Base-by-base conservation (phyloP, 192 early-diverging fungal genomes). In the Gigaspora rosea region DNA sequence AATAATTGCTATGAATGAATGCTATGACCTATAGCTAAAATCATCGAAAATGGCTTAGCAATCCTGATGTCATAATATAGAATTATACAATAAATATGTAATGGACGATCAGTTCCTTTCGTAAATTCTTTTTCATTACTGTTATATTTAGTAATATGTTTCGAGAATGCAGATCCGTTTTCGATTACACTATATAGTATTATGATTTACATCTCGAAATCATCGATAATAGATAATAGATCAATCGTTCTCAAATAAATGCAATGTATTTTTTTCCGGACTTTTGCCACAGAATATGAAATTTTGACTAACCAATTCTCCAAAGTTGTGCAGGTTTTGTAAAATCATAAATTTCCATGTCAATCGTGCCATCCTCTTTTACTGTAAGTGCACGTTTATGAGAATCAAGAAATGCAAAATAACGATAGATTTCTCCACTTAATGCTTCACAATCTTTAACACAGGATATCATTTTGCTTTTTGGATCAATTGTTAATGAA, bases 381-480 rank as follows among this genome's bases (percentile, higher is more conserved):
- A 66, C n/a, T 35, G 35, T 10, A 7, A 66, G 33, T 18, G 41
- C 64, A 2, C 9, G 36, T 66, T 66, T 66, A 41, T 15, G n/a
- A 66, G 18, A 2, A 16, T 66, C 41, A n/a, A 66, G 33, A 18
- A 66, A 66, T 66, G 64, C 64, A 66, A 66, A 66, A 48, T 66
- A 66, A 18, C 64, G 33, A 46, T 66, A 66, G 10, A 66, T 8
- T 66, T 65, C 64, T 22, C 46, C 64, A 10, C 6, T 66, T n/a
- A n/a, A 46, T 47, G 64, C 16, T 41, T 66, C 64, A 66, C 36
- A 18, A 8, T 66, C 18, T 41, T n/a, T 8, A 16, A 0, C n/a
- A n/a, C 15, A 66, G 15, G 64, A 8, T 20, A 35, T 9, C 8
- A 13, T 10, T 16, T 56, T 56, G 12, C 12, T 0, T 56, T 41